These are phyloP conservation scores for Fennellomyces sp. DNA, from an alignment of 371 early-diverging fungal genomes.

Conservation along the genomic window DNA sequence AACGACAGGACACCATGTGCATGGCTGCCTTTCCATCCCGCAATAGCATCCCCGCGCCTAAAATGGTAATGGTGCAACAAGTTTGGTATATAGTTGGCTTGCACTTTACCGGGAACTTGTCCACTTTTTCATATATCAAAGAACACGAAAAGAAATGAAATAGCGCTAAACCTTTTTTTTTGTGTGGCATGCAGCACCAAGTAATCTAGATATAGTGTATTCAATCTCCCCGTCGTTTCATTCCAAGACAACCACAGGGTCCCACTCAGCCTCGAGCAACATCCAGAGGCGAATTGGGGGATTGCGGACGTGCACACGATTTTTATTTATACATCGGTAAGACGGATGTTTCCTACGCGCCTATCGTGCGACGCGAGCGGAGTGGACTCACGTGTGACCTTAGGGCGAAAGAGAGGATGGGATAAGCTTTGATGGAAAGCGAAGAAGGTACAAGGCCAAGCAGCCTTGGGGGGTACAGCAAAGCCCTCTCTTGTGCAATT, in stretches of 20 bases:
- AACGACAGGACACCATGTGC: too few relatives aligned
- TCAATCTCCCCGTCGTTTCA: too few relatives aligned
- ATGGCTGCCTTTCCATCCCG: too few relatives aligned
- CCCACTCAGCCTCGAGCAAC: too few relatives aligned
- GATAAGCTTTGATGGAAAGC: constrained; percentile 10
- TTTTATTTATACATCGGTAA: not conserved
- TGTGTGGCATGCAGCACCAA: not conserved
- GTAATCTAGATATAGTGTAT: not conserved
- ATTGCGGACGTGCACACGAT: not conserved
- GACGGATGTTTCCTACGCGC: constrained; percentile 7
- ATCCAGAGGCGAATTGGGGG: too few relatives aligned
- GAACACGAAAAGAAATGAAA: not conserved
- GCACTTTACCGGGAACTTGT: constrained; percentile 2
- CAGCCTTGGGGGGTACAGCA: not conserved
- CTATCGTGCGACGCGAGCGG: constrained; percentile 7
- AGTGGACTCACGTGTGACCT: constrained; percentile 3
- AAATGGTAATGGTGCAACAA: too few relatives aligned
- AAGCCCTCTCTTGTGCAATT: not conserved
- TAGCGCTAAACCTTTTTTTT: not conserved
- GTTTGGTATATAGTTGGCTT: too few relatives aligned
- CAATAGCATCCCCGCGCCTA: too few relatives aligned
- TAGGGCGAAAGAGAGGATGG: not conserved
- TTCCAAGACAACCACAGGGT: too few relatives aligned
- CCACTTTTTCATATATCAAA: not conserved
- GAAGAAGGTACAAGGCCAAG: constrained; percentile 9